phyloP scores from a whole-genome alignment of 2,329 filamentous ascomycete species.

The Alternaria triticina region DNA sequence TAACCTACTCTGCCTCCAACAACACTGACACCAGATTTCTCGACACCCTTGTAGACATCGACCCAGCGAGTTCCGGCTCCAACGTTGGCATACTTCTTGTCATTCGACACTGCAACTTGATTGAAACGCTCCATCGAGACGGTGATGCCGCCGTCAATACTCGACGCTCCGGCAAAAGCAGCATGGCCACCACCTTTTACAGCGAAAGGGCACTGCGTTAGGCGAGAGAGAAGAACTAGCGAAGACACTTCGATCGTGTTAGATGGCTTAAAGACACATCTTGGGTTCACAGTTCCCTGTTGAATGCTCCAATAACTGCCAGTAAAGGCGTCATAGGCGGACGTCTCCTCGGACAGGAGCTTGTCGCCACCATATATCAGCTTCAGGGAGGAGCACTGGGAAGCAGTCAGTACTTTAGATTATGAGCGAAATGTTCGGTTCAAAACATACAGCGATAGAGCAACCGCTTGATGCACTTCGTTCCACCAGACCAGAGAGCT shows the following conservation, averaged over 20 bases:
- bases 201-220: slow-evolving; percentile 48
- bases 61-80: slow-evolving; percentile 45
- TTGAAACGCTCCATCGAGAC: slow-evolving; percentile 49
- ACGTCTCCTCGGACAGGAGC: slow-evolving; percentile 16
- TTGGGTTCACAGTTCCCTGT: slow-evolving; percentile 31
- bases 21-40: slow-evolving; percentile 34
- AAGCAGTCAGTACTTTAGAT: background rate
- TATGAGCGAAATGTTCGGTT: background rate
- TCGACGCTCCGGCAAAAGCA: slow-evolving; percentile 49
- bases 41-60: slow-evolving; percentile 40
- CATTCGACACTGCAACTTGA: slow-evolving; percentile 27
- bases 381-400: slow-evolving; percentile 26
- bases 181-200: slow-evolving; percentile 56
- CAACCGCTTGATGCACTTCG: slow-evolving; percentile 14
- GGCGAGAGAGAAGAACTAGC: slow-evolving; percentile 25
- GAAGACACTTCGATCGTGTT: slow-evolving; percentile 28
- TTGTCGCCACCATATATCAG: slow-evolving; percentile 28
- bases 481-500: slow-evolving; percentile 10
- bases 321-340: slow-evolving; percentile 30
- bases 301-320: slow-evolving; percentile 36
- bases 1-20: slow-evolving; percentile 35
- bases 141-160: slow-evolving; percentile 52
- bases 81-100: slow-evolving; percentile 33
- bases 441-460: slow-evolving; percentile 26
- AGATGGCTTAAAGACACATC: slow-evolving; percentile 36